Evolutionary conservation across 306 rosid species (phyloP).

Genomic region (Argentina anserina): DNA sequence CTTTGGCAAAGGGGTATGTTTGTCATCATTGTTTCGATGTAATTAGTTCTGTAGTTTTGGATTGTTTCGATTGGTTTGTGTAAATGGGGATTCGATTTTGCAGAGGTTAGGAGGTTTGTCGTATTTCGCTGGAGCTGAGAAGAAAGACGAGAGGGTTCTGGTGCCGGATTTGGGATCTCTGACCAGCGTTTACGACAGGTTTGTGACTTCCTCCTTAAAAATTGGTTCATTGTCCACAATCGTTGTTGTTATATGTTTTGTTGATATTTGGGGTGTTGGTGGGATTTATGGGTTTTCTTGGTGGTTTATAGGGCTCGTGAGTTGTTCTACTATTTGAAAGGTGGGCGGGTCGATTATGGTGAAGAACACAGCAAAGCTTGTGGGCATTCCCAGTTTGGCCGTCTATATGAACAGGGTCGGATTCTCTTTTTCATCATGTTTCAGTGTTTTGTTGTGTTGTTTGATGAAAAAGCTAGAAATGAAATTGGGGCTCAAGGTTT

Average conservation of each 20-base stretch:
- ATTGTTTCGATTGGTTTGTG: neutral
- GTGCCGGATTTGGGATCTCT: constrained; percentile 98
- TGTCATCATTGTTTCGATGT: neutral
- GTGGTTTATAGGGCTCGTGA: constrained; percentile 72
- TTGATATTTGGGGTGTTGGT: neutral
- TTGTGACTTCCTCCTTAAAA: neutral
- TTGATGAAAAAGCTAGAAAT: neutral
- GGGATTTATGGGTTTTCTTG: constrained; percentile 6
- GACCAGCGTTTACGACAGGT: constrained; percentile 89
- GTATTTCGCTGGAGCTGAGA: constrained; percentile 95
- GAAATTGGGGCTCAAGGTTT: constrained; percentile 5
- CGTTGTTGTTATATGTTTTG: neutral
- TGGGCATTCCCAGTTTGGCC: constrained; percentile 82
- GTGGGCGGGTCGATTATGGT: constrained; percentile 92
- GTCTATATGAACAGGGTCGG: constrained; percentile 70
- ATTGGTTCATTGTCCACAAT: neutral
- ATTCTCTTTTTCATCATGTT: neutral
- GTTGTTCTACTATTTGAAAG: constrained; percentile 92
- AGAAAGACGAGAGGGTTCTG: constrained; percentile 90
- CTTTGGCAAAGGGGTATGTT: constrained; percentile 85
- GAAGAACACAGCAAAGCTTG: constrained; percentile 88
- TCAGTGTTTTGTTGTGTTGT: neutral
- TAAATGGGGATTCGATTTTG: neutral
- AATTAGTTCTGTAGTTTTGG: neutral
- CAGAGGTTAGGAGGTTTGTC: constrained; percentile 86